phyloP scores from a whole-genome alignment of 164 flowering plant species.

The Piper longum region DNA sequence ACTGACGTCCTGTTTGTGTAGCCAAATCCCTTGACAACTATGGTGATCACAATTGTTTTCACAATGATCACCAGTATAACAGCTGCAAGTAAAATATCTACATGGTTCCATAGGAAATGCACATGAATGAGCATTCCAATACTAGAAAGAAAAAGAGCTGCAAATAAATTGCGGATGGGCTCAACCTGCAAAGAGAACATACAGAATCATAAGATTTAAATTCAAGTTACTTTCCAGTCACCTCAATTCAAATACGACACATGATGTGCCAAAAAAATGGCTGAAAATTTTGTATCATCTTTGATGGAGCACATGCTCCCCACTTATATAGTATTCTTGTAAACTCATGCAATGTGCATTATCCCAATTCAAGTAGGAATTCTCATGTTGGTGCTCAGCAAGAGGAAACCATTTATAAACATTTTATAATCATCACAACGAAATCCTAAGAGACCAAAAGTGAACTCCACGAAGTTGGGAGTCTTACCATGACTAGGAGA shows the following conservation, averaged over 20 bases:
- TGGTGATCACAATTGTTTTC: slow-evolving; percentile 57
- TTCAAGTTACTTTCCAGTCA: background rate
- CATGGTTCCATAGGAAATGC: slow-evolving; percentile 94
- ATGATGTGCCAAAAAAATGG: background rate
- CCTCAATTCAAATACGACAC: background rate
- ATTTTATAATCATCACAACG: too few species aligned
- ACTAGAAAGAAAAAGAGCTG: slow-evolving; percentile 94
- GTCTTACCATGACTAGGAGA: too few species aligned
- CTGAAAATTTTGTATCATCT: too few species aligned
- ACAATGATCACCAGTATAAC: slow-evolving; percentile 72
- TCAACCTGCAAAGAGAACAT: slow-evolving; percentile 45
- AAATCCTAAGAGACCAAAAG: too few species aligned
- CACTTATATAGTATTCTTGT: too few species aligned
- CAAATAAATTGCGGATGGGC: slow-evolving; percentile 92
- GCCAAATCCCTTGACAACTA: slow-evolving; percentile 77
- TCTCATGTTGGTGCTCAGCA: too few species aligned
- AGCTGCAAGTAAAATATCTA: slow-evolving; percentile 84
- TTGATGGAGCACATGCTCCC: too few species aligned
- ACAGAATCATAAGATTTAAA: slow-evolving; percentile 3
- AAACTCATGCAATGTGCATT: too few species aligned
- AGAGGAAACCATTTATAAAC: too few species aligned
- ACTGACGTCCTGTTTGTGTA: slow-evolving; percentile 74
- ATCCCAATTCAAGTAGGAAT: too few species aligned
- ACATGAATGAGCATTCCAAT: slow-evolving; percentile 96
- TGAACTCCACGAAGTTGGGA: too few species aligned